Percentiles rank a stretch among this genome's conserved stretches.
Conservation (phyloP, 2,329 filamentous ascomycete species). For the Curvularia sp. region DNA sequence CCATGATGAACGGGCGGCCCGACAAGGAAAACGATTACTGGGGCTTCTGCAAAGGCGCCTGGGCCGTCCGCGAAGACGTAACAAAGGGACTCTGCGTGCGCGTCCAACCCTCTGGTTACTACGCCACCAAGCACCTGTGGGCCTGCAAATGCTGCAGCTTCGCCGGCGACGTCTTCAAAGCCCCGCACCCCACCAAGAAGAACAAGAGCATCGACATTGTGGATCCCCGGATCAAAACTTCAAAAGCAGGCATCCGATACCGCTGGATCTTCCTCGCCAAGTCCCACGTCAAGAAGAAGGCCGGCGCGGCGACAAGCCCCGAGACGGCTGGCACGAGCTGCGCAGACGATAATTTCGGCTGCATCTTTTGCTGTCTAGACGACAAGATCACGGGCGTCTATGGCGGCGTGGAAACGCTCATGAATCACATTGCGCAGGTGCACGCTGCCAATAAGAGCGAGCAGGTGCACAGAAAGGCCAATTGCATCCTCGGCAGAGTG, state of each 20-base stretch:
- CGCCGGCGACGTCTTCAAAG: slow-evolving; percentile 37
- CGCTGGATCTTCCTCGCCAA: slow-evolving; percentile 53
- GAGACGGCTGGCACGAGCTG: slow-evolving; percentile 5
- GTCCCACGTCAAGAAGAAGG: slow-evolving; percentile 37
- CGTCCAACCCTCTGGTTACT: slow-evolving; percentile 46
- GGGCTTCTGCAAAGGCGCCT: slow-evolving; percentile 53
- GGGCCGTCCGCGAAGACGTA: slow-evolving; percentile 45
- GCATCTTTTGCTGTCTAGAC: slow-evolving; percentile 47
- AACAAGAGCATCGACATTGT: slow-evolving; percentile 39
- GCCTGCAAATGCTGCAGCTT: slow-evolving; percentile 48
- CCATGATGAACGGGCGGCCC: slow-evolving; percentile 47
- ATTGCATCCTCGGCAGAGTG: slow-evolving; percentile 48
- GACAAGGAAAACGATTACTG: slow-evolving; percentile 53
- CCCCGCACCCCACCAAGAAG: slow-evolving; percentile 35
- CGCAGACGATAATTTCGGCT: slow-evolving; percentile 44
- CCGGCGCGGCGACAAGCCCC: no score
- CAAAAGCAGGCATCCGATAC: slow-evolving; percentile 44
- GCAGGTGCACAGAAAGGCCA: slow-evolving; percentile 40
- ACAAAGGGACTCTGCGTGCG: slow-evolving; percentile 44
- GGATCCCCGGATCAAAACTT: slow-evolving; percentile 38
- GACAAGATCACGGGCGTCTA: slow-evolving; percentile 45
- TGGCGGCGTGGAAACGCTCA: slow-evolving; percentile 50
- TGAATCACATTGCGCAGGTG: slow-evolving; percentile 49
- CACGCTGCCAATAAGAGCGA: slow-evolving; percentile 45
- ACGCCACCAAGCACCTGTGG: slow-evolving; percentile 46